phyloP scores from a whole-genome alignment of 257 asterid species.

The Thymus quinquecostatus region DNA sequence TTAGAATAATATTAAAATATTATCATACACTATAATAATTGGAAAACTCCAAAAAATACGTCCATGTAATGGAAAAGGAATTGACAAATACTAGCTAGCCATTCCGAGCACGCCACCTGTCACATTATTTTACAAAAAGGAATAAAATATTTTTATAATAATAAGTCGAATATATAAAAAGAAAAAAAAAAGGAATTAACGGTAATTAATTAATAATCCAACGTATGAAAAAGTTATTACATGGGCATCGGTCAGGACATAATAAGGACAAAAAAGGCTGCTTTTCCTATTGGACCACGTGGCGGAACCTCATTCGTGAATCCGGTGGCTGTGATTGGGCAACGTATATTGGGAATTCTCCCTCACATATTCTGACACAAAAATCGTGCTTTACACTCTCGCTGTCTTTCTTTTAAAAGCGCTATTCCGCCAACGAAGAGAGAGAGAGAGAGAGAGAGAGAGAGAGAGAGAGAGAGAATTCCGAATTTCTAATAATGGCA shows the following conservation, averaged over 20 bases:
- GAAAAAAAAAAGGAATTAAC: too few relatives aligned
- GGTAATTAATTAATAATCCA: too few relatives aligned
- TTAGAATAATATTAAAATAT: too few relatives aligned
- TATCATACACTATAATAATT: background rate
- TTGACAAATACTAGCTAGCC: background rate
- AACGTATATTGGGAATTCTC: constrained; percentile 21
- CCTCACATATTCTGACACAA: constrained; percentile 39
- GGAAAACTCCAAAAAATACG: background rate
- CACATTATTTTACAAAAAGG: background rate
- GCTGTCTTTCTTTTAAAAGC: constrained; percentile 25
- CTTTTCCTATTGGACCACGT: constrained; percentile 15
- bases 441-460: too few relatives aligned
- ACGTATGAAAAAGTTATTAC: background rate
- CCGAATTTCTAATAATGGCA: constrained; percentile 28
- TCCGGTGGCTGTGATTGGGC: constrained; percentile 21
- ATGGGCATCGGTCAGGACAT: background rate
- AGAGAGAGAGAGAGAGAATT: background rate
- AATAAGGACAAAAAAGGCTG: constrained; percentile 20
- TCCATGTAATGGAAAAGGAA: background rate
- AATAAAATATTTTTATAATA: background rate
- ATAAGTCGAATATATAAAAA: too few relatives aligned
- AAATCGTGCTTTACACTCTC: constrained; percentile 30
- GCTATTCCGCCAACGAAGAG: constrained; percentile 10
- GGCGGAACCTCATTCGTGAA: constrained; percentile 39
- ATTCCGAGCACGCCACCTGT: background rate